phyloP scores from a whole-genome alignment of 2,329 filamentous ascomycete species.

The Akanthomyces uredinophilus region DNA sequence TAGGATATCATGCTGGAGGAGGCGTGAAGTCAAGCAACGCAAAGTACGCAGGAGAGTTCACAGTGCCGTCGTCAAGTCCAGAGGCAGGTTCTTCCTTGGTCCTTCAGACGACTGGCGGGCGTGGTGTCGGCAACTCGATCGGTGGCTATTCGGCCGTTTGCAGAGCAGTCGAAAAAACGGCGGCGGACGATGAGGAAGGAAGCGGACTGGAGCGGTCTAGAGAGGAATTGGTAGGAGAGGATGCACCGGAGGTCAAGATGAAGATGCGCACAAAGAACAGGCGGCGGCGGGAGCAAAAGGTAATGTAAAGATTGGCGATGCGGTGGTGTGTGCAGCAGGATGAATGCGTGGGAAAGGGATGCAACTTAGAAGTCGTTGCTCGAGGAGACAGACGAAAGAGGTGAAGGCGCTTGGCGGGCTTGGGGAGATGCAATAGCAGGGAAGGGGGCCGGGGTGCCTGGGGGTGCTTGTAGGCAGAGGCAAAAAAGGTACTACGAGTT shows the following conservation, averaged over 20 bases:
- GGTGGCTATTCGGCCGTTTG: neutral
- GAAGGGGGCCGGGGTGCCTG: neutral
- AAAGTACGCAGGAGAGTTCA: neutral
- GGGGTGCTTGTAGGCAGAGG: neutral
- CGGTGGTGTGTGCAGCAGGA: conserved; percentile 1
- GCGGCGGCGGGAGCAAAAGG: neutral
- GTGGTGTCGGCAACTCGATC: neutral
- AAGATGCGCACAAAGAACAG: neutral
- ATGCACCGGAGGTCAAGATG: neutral
- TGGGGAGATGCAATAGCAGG: neutral
- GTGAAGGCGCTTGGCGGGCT: neutral
- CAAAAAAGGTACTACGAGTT: neutral
- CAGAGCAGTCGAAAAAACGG: neutral
- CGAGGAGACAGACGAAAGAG: neutral
- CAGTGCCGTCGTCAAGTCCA: neutral
- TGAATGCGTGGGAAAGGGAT: neutral
- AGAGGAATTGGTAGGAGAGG: neutral
- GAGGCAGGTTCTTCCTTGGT: neutral
- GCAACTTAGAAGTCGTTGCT: conserved; percentile 11
- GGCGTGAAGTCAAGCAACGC: neutral
- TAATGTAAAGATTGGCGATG: neutral
- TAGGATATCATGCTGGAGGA: conserved; percentile 15
- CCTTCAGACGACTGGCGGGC: neutral
- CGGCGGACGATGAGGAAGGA: neutral
- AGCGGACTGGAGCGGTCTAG: neutral